These are phyloP conservation scores for Candida nonsorbophila DNA, from an alignment of 805 yeast genomes.

Conservation along the genomic window DNA sequence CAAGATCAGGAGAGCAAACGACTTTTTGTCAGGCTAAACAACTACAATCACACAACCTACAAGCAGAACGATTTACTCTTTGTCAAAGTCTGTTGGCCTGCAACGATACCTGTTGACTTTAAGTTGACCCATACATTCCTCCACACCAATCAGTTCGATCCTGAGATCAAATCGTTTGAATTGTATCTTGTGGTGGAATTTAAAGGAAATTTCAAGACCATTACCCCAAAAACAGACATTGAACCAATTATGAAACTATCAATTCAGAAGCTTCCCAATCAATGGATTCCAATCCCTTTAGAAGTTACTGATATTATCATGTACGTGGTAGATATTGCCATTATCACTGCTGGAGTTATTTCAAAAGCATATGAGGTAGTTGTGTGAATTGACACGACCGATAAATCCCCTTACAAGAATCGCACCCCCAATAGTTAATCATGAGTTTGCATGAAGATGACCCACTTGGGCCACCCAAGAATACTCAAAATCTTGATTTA, in stretches of 20 bases:
- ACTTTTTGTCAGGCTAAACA: constrained; percentile 27
- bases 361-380: too few relatives aligned
- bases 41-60: constrained; percentile 23
- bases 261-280: constrained; percentile 19
- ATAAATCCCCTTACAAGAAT: too few relatives aligned
- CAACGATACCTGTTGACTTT: constrained; percentile 22
- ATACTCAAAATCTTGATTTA: constrained; percentile 45
- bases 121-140: constrained; percentile 17
- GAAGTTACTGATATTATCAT: constrained; percentile 22
- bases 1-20: constrained; percentile 4
- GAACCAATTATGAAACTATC: constrained; percentile 17
- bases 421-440: neutral
- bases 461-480: constrained; percentile 46
- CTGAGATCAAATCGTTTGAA: constrained; percentile 10
- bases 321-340: constrained; percentile 21
- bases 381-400: too few relatives aligned
- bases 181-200: constrained; percentile 18
- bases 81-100: constrained; percentile 34
- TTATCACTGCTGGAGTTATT: too few relatives aligned
- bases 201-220: constrained; percentile 16
- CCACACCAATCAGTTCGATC: constrained; percentile 8
- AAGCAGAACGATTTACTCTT: constrained; percentile 18
- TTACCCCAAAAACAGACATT: constrained; percentile 7
- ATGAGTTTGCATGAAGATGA: constrained; percentile 41
- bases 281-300: constrained; percentile 26